Percentiles rank a stretch among this genome's conserved stretches.
Conservation (phyloP, 345 rosid genomes). For the Raphanus sativus region DNA sequence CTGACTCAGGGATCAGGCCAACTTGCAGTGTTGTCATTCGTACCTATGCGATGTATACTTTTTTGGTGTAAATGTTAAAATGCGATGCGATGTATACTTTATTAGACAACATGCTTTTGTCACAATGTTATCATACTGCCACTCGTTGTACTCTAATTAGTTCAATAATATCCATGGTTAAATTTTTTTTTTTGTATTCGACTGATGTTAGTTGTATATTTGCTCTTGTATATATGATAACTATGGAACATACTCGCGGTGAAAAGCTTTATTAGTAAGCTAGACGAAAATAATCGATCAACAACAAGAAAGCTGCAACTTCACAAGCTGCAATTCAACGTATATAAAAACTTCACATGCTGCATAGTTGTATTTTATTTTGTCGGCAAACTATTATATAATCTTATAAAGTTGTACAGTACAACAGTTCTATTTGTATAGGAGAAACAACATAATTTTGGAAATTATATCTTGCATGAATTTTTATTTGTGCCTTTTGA, state of each 20-base stretch:
- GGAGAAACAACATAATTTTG: background rate
- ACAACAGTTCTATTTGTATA: background rate
- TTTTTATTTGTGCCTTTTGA: background rate
- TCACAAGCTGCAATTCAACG: background rate
- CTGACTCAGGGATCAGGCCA: background rate
- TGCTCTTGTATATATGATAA: background rate
- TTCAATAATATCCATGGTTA: background rate
- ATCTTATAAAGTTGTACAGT: background rate
- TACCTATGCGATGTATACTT: background rate
- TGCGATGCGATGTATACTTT: background rate
- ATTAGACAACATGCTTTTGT: background rate
- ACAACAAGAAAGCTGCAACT: background rate
- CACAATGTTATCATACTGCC: background rate
- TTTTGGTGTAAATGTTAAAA: too few relatives aligned
- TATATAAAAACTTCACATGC: background rate
- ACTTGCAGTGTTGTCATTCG: background rate
- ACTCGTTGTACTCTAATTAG: background rate
- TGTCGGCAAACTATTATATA: background rate
- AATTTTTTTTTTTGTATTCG: too few relatives aligned
- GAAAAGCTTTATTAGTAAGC: background rate
- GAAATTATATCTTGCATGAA: background rate
- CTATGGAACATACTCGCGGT: background rate
- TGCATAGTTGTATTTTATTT: background rate
- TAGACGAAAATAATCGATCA: background rate
- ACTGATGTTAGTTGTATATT: background rate